These are phyloP conservation scores for Triticum dicoccoides DNA, from an alignment of 176 grass and related monocot genomes.

Conservation along the genomic window DNA sequence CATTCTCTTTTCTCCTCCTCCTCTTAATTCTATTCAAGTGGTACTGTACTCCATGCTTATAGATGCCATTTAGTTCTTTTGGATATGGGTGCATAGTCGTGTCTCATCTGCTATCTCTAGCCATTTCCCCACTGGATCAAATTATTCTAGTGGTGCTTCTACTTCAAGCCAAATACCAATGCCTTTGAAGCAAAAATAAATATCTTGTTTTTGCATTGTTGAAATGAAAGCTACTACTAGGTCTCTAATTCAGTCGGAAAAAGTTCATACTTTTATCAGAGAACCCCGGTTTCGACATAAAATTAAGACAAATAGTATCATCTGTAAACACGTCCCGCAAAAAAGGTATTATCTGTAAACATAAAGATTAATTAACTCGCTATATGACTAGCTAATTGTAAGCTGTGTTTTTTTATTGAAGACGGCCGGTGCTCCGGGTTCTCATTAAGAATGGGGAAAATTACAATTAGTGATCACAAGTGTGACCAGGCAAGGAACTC, in stretches of 20 bases:
- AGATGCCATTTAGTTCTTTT: neutral
- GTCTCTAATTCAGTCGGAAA: neutral
- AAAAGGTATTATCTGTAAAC: too few species aligned
- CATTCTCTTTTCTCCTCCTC: neutral
- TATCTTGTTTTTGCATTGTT: neutral
- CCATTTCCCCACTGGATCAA: neutral
- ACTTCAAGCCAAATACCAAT: neutral
- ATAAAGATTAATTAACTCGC: too few species aligned
- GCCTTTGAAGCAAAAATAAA: neutral
- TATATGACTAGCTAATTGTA: neutral
- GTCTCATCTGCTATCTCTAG: neutral
- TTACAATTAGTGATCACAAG: too few species aligned
- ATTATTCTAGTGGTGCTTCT: conserved; percentile 10
- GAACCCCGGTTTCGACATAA: neutral
- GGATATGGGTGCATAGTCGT: neutral
- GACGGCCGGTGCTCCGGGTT: neutral
- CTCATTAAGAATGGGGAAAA: neutral
- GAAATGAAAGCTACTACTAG: neutral
- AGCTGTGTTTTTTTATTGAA: too few species aligned
- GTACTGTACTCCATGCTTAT: neutral
- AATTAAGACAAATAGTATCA: neutral
- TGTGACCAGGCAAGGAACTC: neutral
- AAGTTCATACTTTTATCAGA: too few species aligned
- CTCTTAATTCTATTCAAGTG: conserved; percentile 8
- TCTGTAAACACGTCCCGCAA: neutral